Conservation (phyloP, 805 yeast genomes). For the Cyberlindnera petersonii region DNA sequence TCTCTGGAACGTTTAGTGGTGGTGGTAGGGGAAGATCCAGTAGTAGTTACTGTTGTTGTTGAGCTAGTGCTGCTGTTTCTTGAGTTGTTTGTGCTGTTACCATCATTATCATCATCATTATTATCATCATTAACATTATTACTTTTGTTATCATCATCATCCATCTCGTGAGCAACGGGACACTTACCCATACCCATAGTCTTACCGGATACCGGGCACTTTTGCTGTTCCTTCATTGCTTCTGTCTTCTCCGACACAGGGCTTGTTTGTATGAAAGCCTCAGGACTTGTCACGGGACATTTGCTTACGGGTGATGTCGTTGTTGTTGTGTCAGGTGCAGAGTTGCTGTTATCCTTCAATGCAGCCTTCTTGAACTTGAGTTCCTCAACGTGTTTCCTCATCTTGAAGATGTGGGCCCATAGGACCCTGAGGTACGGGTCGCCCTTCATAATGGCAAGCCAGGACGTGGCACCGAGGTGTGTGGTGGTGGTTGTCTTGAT, state of each 20-base stretch:
- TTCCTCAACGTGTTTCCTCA: slow-evolving; percentile 35
- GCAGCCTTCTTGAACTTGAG: slow-evolving; percentile 16
- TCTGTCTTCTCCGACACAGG: background rate
- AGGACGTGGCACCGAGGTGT: slow-evolving; percentile 50
- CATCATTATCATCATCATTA: background rate
- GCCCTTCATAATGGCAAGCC: slow-evolving; percentile 57
- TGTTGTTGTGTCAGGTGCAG: slow-evolving; percentile 1
- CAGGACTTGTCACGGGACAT: slow-evolving; percentile 28
- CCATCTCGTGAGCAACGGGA: slow-evolving; percentile 23
- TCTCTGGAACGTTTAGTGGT: slow-evolving; percentile 2
- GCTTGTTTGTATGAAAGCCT: slow-evolving; percentile 1
- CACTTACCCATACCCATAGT: slow-evolving; percentile 17
- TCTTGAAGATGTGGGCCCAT: slow-evolving; percentile 46
- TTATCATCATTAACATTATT: background rate
- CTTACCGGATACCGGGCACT: slow-evolving; percentile 25
- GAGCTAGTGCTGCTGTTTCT: background rate
- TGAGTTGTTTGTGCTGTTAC: background rate
- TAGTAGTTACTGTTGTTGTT: too few relatives aligned
- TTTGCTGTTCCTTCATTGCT: slow-evolving; percentile 3
- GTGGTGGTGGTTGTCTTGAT: slow-evolving; percentile 39
- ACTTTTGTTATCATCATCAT: slow-evolving; percentile 1
- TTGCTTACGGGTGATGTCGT: slow-evolving; percentile 12
- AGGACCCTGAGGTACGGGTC: slow-evolving; percentile 52
- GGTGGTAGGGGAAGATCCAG: too few relatives aligned
- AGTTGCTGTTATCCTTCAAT: too few relatives aligned